A percentile compares a stretch with the other conserved stretches of the same genome.
Conservation (phyloP, 257 asterid genomes). For the Verbascum thapsus region DNA sequence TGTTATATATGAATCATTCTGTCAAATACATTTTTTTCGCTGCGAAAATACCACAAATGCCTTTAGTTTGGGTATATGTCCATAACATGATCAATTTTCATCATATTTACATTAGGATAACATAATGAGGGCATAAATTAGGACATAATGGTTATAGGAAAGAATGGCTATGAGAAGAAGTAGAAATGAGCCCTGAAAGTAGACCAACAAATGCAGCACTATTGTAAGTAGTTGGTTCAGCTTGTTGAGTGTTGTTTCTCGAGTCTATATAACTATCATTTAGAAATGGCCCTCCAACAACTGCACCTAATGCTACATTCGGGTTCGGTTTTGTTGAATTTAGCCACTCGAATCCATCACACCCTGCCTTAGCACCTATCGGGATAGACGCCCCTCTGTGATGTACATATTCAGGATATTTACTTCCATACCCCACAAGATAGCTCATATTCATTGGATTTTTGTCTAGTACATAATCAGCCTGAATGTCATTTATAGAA, state of each 20-base stretch:
- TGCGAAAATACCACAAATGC: no score
- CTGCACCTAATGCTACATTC: slow-evolving; percentile 57
- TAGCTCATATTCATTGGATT: slow-evolving; percentile 53
- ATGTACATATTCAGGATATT: slow-evolving; percentile 57
- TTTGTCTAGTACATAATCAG: slow-evolving; percentile 48
- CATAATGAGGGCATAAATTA: no score
- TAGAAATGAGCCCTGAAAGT: slow-evolving; percentile 52
- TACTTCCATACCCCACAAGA: slow-evolving; percentile 56
- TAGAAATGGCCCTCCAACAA: slow-evolving; percentile 64
- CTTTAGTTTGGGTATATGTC: no score
- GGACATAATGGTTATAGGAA: slow-evolving; percentile 19
- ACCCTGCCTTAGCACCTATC: slow-evolving; percentile 41
- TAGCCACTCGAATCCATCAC: slow-evolving; percentile 70
- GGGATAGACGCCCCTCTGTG: slow-evolving; percentile 71
- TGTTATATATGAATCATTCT: no score
- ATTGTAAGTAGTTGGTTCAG: slow-evolving; percentile 62
- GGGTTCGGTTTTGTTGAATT: slow-evolving; percentile 50
- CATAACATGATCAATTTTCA: no score
- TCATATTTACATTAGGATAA: no score
- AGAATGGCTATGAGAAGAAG: slow-evolving; percentile 38
- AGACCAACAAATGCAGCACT: slow-evolving; percentile 54
- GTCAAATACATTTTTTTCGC: not conserved
- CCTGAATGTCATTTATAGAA: slow-evolving; percentile 32
- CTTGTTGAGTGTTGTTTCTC: slow-evolving; percentile 46
- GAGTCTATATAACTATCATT: slow-evolving; percentile 53